Conservation (phyloP, 345 rosid species). For the Brassica juncea region DNA sequence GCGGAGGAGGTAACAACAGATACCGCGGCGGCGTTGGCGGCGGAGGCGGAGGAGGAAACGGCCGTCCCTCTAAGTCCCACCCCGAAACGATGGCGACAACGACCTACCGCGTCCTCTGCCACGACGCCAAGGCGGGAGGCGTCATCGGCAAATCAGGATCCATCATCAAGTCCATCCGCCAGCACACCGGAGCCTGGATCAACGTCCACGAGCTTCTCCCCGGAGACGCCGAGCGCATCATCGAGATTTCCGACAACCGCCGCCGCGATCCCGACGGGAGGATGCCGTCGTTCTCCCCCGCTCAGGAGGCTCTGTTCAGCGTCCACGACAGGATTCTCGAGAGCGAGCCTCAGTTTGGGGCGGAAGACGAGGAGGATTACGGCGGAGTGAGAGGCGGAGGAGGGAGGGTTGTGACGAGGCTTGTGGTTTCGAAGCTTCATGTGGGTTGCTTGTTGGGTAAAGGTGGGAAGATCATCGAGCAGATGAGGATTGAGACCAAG, state of each 20-base stretch:
- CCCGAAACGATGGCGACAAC: slow-evolving; percentile 76
- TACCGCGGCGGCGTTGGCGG: slow-evolving; percentile 27
- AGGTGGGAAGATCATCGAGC: slow-evolving; percentile 98
- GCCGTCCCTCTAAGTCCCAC: slow-evolving; percentile 45
- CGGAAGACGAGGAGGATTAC: slow-evolving; percentile 59
- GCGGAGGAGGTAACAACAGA: slow-evolving; percentile 28
- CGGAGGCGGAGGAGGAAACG: slow-evolving; percentile 11
- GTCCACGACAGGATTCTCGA: slow-evolving; percentile 90
- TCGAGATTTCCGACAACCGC: slow-evolving; percentile 92
- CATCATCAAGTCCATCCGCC: slow-evolving; percentile 86
- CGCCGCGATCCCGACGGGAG: slow-evolving; percentile 94
- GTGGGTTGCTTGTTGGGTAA: slow-evolving; percentile 98
- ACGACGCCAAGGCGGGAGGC: slow-evolving; percentile 92
- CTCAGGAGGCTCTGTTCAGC: slow-evolving; percentile 86
- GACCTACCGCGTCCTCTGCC: slow-evolving; percentile 90
- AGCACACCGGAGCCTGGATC: slow-evolving; percentile 97
- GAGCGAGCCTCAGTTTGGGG: slow-evolving; percentile 61
- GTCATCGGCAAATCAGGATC: slow-evolving; percentile 97
- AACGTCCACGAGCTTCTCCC: slow-evolving; percentile 91
- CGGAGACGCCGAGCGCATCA: slow-evolving; percentile 91
- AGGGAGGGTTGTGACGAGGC: slow-evolving; percentile 72
- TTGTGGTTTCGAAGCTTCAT: slow-evolving; percentile 90
- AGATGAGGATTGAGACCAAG: slow-evolving; percentile 98
- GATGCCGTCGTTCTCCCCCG: slow-evolving; percentile 89
- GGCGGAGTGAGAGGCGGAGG: slow-evolving; percentile 51